Percentiles rank a stretch among this genome's conserved stretches.
These are phyloP conservation scores for Vicia villosa DNA, from an alignment of 306 rosid species.

Conservation along the genomic window DNA sequence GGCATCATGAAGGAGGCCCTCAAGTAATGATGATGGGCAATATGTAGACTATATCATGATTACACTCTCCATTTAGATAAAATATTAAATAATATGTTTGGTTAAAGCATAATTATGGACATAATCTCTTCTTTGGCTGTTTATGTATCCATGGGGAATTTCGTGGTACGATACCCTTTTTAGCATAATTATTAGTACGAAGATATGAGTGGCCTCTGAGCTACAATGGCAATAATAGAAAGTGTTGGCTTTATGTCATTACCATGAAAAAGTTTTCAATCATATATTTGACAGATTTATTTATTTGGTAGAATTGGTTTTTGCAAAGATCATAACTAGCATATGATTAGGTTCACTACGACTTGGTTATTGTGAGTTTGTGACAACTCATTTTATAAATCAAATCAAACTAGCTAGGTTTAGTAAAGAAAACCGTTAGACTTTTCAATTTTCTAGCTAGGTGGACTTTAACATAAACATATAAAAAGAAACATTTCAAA, in stretches of 20 bases:
- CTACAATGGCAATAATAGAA: conserved; percentile 54
- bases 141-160: conserved; percentile 46
- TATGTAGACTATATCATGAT: background rate
- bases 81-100: conserved; percentile 24
- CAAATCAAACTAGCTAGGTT: background rate
- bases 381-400: background rate
- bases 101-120: conserved; percentile 28
- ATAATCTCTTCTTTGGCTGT: conserved; percentile 41
- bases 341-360: background rate
- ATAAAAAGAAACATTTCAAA: too few species aligned
- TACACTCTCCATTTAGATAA: background rate
- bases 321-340: background rate
- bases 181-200: conserved; percentile 53
- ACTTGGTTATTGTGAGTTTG: background rate
- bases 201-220: conserved; percentile 36
- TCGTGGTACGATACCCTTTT: conserved; percentile 72
- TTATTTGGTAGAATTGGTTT: background rate
- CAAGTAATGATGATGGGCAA: conserved; percentile 55
- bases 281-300: conserved; percentile 18
- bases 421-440: too few species aligned
- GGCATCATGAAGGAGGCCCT: conserved; percentile 54
- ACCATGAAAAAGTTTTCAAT: conserved; percentile 63
- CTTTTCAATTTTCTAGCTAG: too few species aligned
- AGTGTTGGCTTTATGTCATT: conserved; percentile 71
- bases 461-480: too few species aligned